Evolutionary conservation across 345 rosid genomes (phyloP).

Genomic region (Excoecaria agallocha): DNA sequence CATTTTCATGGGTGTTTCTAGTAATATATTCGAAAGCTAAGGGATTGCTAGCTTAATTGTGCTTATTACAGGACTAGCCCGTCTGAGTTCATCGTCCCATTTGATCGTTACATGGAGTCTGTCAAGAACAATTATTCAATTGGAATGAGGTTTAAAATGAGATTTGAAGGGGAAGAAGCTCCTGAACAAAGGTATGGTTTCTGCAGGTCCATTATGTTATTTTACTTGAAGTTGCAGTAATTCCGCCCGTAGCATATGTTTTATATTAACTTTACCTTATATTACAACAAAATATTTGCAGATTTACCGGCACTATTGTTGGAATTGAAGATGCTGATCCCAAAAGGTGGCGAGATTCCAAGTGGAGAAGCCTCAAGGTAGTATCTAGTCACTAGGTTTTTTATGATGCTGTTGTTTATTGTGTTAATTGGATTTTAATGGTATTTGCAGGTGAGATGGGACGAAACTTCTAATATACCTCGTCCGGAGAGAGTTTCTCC

Average conservation of each 20-base stretch:
- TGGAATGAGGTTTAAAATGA: slow-evolving; percentile 66
- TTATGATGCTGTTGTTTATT: background rate
- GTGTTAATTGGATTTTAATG: background rate
- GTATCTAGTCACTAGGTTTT: background rate
- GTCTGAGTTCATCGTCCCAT: slow-evolving; percentile 47
- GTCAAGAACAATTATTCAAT: slow-evolving; percentile 37
- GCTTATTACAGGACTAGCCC: slow-evolving; percentile 44
- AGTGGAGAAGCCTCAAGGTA: slow-evolving; percentile 65
- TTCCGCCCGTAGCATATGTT: too few relatives aligned
- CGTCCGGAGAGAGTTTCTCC: slow-evolving; percentile 58
- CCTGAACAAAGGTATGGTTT: slow-evolving; percentile 50
- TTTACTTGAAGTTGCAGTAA: background rate
- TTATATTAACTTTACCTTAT: too few relatives aligned
- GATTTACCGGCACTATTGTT: slow-evolving; percentile 54
- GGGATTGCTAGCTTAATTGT: too few relatives aligned
- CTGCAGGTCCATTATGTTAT: background rate
- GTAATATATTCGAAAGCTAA: background rate
- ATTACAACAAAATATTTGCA: slow-evolving; percentile 3
- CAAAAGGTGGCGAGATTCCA: slow-evolving; percentile 50
- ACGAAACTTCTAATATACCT: slow-evolving; percentile 41
- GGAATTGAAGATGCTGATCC: slow-evolving; percentile 53
- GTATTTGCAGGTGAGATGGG: slow-evolving; percentile 50
- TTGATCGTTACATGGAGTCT: slow-evolving; percentile 45
- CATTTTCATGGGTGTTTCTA: background rate
- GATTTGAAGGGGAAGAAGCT: slow-evolving; percentile 57